Conservation (phyloP, 2,329 filamentous ascomycete species). For the Venturia pyrina region DNA sequence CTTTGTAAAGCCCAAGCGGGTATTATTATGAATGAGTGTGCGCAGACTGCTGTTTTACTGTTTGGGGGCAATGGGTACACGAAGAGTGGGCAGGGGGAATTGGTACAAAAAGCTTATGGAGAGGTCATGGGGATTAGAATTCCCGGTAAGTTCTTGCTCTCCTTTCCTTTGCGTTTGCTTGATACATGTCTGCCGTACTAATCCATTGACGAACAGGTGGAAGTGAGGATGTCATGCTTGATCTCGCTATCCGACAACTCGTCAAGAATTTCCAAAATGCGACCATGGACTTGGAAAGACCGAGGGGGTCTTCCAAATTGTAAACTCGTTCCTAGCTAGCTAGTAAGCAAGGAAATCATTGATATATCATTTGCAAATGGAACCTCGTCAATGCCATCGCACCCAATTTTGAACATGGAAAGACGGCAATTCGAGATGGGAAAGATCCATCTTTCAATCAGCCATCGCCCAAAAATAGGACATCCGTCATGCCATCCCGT, state of each 20-base stretch:
- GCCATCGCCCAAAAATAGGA: too few relatives aligned
- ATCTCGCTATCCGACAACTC: constrained; percentile 58
- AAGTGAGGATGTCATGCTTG: constrained; percentile 63
- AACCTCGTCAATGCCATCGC: too few relatives aligned
- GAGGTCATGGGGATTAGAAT: constrained; percentile 43
- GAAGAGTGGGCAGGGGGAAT: constrained; percentile 57
- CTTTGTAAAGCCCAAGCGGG: constrained; percentile 63
- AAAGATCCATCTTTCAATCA: too few relatives aligned
- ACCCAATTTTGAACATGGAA: too few relatives aligned
- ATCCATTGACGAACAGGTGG: constrained; percentile 27
- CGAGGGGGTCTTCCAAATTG: constrained; percentile 33
- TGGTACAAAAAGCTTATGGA: constrained; percentile 58
- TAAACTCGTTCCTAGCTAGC: constrained; percentile 16
- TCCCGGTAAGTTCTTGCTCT: constrained; percentile 34
- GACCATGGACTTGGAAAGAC: constrained; percentile 41
- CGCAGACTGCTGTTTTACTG: constrained; percentile 56
- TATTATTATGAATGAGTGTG: constrained; percentile 62
- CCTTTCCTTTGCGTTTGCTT: too few relatives aligned
- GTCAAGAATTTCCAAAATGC: constrained; percentile 58
- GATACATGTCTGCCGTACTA: too few relatives aligned
- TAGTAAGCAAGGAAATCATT: too few relatives aligned
- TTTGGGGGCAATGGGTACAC: constrained; percentile 70
- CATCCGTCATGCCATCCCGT: too few relatives aligned
- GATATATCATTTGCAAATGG: too few relatives aligned
- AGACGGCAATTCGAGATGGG: too few relatives aligned